Base-by-base conservation (phyloP, 108 stramenopile species). In the Tribonema minus region DNA sequence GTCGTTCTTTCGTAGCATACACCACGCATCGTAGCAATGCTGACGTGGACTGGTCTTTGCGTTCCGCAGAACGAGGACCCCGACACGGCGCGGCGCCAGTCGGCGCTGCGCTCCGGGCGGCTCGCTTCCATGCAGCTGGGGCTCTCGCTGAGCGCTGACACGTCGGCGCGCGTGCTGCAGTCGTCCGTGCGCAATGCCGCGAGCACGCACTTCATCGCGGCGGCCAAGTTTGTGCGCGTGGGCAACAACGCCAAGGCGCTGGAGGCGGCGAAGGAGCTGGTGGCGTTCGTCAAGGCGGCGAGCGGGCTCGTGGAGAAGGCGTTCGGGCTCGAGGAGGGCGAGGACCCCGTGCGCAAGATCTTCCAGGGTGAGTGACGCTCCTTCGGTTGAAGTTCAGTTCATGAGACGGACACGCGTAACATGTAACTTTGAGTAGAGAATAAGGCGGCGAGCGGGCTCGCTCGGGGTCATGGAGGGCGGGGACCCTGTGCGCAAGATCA, bases 331-430 rank as follows among this genome's bases (percentile, higher is more conserved):
- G 40, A 64, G 15, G 39, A 40, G 26, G 64, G 32, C 1, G 40
- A 33, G 35, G 37, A 41, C 30, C 28, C 65, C 1, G 63, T 41
- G 37, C 15, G 35, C 2, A 41, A 67, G 58, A 30, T 41, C 35
- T n/a, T 75, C 3, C 60, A 64, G 0, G 74, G 74, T 75, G 37
- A 75, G 74, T 1, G 71, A 33, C n/a, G n/a, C n/a, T n/a, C n/a
- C n/a, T n/a, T n/a, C n/a, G n/a, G n/a, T n/a, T n/a, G n/a, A n/a
- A n/a, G n/a, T n/a, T n/a, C n/a, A n/a, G n/a, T n/a, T n/a, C n/a
- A n/a, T n/a, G n/a, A n/a, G n/a, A n/a, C n/a, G n/a, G n/a, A n/a
- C n/a, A n/a, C n/a, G n/a, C n/a, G n/a, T n/a, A n/a, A n/a, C n/a
- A n/a, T n/a, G n/a, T n/a, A n/a, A n/a, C n/a, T n/a, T n/a, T n/a